Percentiles rank a stretch among this genome's conserved stretches.
phyloP scores from a whole-genome alignment of 164 flowering plant species.

The Brasenia schreberi region DNA sequence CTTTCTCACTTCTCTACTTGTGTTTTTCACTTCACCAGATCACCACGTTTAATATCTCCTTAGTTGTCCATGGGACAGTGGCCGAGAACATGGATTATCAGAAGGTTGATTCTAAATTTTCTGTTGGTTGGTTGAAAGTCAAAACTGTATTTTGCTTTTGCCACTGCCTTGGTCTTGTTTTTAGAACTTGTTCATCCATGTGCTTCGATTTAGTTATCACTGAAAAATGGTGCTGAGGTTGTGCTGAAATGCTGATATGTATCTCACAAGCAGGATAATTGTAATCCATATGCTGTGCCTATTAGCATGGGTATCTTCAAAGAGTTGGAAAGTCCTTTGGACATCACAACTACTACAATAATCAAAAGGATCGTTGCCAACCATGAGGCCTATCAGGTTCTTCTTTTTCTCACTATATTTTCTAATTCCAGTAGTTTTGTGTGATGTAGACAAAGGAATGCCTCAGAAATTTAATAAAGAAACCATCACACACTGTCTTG shows the following conservation, averaged over 20 bases:
- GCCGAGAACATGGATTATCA: constrained; percentile 70
- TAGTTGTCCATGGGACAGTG: constrained; percentile 90
- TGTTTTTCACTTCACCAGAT: constrained; percentile 30
- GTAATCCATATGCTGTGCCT: constrained; percentile 71
- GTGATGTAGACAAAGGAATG: no score
- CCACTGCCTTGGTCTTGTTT: no score
- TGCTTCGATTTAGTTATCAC: neutral
- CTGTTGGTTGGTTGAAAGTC: no score
- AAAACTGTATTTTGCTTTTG: no score
- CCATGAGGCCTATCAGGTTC: constrained; percentile 91
- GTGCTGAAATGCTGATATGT: neutral
- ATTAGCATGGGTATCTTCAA: constrained; percentile 64
- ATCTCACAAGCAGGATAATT: neutral
- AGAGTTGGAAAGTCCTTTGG: constrained; percentile 72
- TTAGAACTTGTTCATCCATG: neutral
- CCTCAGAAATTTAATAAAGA: no score
- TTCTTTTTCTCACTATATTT: neutral
- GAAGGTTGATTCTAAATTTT: constrained; percentile 30
- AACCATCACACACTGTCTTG: no score
- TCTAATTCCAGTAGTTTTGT: no score
- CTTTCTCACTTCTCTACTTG: no score
- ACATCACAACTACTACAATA: constrained; percentile 81
- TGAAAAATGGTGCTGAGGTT: no score
- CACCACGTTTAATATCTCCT: constrained; percentile 83
- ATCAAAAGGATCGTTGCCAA: constrained; percentile 84